These are phyloP conservation scores for Plectosphaerella cucumerina DNA, from an alignment of 2,329 filamentous ascomycete genomes.

Conservation along the genomic window DNA sequence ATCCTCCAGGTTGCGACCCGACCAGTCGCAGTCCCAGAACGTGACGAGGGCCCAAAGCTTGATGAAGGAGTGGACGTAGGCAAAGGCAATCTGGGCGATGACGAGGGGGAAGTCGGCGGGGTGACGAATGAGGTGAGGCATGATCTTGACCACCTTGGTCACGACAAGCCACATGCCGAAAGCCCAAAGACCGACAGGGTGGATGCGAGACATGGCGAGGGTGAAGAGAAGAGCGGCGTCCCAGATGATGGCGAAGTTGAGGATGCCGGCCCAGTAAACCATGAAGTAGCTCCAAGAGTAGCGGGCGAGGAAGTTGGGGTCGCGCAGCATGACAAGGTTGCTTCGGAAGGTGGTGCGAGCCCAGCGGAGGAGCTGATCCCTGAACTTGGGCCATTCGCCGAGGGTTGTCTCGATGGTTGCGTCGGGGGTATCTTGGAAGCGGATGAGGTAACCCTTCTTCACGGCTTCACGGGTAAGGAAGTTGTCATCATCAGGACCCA, in stretches of 20 bases:
- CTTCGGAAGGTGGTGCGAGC: slow-evolving; percentile 54
- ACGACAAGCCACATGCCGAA: slow-evolving; percentile 42
- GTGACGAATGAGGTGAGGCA: slow-evolving; percentile 45
- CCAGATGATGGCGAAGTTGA: slow-evolving; percentile 52
- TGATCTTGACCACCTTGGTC: slow-evolving; percentile 55
- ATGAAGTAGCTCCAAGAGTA: slow-evolving; percentile 47
- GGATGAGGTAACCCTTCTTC: slow-evolving; percentile 44
- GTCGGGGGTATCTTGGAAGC: slow-evolving; percentile 47
- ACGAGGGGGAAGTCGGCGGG: slow-evolving; percentile 48
- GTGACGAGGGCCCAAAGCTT: slow-evolving; percentile 54
- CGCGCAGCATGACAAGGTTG: slow-evolving; percentile 45
- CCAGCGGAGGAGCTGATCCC: slow-evolving; percentile 52
- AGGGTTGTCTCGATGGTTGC: slow-evolving; percentile 48
- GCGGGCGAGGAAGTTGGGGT: slow-evolving; percentile 23
- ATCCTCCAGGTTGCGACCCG: slow-evolving; percentile 27
- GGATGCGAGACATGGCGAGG: background rate
- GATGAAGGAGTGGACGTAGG: slow-evolving; percentile 53
- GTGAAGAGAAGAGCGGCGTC: slow-evolving; percentile 36
- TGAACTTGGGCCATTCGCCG: slow-evolving; percentile 45
- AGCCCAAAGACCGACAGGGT: background rate
- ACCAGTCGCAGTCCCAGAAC: slow-evolving; percentile 40
- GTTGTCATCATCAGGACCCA: slow-evolving; percentile 59
- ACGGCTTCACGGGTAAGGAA: slow-evolving; percentile 53
- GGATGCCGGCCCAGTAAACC: slow-evolving; percentile 48
- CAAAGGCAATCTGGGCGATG: slow-evolving; percentile 47